These are phyloP conservation scores for Quillaja saponaria DNA, from an alignment of 306 rosid species.

Conservation along the genomic window DNA sequence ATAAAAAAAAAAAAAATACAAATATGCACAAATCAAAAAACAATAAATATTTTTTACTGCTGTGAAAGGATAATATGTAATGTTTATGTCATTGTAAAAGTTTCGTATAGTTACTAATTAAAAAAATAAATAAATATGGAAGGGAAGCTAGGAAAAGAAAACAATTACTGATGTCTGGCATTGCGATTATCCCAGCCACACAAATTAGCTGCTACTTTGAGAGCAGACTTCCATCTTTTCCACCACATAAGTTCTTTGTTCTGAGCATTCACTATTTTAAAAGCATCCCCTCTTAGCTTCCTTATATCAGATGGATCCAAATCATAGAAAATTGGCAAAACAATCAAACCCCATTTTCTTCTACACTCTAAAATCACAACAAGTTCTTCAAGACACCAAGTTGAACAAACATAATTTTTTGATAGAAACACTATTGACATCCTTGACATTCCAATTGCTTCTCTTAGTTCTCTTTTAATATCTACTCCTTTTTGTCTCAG, in stretches of 20 bases:
- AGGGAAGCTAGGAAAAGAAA: not conserved
- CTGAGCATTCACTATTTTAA: constrained; percentile 8
- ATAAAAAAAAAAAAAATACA: too few relatives aligned
- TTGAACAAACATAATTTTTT: not conserved
- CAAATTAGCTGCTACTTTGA: constrained; percentile 20
- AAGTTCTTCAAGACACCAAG: constrained; percentile 30
- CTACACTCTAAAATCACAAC: constrained; percentile 3
- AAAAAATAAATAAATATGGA: not conserved
- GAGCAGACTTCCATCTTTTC: constrained; percentile 25
- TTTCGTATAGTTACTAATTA: too few relatives aligned
- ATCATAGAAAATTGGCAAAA: constrained; percentile 22
- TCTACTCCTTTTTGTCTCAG: not conserved
- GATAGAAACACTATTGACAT: constrained; percentile 1
- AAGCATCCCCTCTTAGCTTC: constrained; percentile 24
- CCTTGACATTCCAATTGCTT: constrained; percentile 7
- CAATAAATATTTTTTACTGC: too few relatives aligned
- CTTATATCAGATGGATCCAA: constrained; percentile 28
- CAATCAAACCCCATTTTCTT: constrained; percentile 13
- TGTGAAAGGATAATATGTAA: too few relatives aligned
- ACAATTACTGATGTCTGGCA: not conserved
- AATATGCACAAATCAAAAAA: too few relatives aligned
- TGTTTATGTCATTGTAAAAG: too few relatives aligned
- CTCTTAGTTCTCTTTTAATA: not conserved
- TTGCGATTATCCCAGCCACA: constrained; percentile 23
- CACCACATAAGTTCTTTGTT: constrained; percentile 8